Percentiles rank a stretch among this genome's conserved stretches.
Conservation (phyloP, 768 basidiomycete genomes). For the Coprinellus micaceus region DNA sequence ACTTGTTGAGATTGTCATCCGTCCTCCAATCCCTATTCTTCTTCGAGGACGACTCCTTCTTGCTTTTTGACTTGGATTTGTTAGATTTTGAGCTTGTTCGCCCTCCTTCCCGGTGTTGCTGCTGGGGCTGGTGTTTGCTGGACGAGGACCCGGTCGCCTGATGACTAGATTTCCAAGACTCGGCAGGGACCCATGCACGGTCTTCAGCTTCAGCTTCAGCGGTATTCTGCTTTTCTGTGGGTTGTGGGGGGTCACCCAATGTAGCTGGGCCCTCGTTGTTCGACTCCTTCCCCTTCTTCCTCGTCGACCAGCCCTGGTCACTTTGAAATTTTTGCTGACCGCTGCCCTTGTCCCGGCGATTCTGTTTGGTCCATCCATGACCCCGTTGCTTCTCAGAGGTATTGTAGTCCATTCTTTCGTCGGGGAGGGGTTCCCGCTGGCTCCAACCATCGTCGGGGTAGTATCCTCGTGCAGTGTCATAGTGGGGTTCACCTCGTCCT, state of each 20-base stretch:
- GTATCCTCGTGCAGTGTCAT: constrained; percentile 20
- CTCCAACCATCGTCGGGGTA: constrained; percentile 34
- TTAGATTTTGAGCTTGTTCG: constrained; percentile 25
- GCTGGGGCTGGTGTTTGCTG: constrained; percentile 29
- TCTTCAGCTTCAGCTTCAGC: constrained; percentile 36
- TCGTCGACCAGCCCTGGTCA: constrained; percentile 53
- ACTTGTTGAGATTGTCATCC: constrained; percentile 69
- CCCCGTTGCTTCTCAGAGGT: constrained; percentile 29
- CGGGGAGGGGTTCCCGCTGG: constrained; percentile 22
- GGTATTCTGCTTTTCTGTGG: constrained; percentile 28
- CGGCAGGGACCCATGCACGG: constrained; percentile 71
- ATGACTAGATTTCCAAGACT: constrained; percentile 54
- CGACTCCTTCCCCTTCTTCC: constrained; percentile 45
- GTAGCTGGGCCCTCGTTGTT: constrained; percentile 13
- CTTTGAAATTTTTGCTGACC: constrained; percentile 34
- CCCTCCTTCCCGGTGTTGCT: constrained; percentile 34
- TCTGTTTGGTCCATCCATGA: constrained; percentile 35
- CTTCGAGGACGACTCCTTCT: constrained; percentile 31
- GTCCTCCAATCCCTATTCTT: constrained; percentile 48
- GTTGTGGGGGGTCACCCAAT: constrained; percentile 23
- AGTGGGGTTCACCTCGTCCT: not conserved
- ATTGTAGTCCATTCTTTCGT: constrained; percentile 35
- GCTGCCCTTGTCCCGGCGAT: constrained; percentile 36
- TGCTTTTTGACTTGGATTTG: constrained; percentile 29
- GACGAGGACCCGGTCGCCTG: constrained; percentile 14